Conservation (phyloP, 306 rosid genomes). For the Parietaria judaica region DNA sequence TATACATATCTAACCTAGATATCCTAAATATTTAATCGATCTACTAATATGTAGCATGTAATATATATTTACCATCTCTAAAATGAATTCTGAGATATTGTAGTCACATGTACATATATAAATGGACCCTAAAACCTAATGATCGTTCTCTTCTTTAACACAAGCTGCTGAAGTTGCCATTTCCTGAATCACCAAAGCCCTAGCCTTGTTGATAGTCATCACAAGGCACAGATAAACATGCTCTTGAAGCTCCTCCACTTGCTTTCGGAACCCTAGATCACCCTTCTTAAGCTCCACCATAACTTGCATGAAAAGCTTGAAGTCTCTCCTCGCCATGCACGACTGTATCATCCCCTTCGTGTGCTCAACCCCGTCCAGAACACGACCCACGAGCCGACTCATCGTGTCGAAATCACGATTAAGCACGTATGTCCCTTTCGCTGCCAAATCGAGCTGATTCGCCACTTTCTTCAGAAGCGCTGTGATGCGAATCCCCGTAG, state of each 20-base stretch:
- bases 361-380: conserved; percentile 41
- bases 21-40: too few species aligned
- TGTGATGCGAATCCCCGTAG: conserved; percentile 22
- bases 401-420: conserved; percentile 46
- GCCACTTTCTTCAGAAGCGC: conserved; percentile 25
- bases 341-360: conserved; percentile 32
- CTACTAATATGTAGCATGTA: too few species aligned
- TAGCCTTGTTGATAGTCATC: conserved; percentile 34
- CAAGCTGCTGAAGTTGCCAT: conserved; percentile 7
- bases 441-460: conserved; percentile 44
- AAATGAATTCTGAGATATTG: background rate
- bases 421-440: conserved; percentile 52
- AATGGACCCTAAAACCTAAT: background rate
- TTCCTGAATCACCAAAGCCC: conserved; percentile 40
- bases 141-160: background rate
- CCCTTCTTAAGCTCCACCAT: conserved; percentile 46
- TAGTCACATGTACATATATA: background rate
- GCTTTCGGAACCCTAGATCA: conserved; percentile 35
- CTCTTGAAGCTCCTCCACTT: conserved; percentile 55
- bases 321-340: conserved; percentile 40
- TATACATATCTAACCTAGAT: too few species aligned
- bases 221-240: conserved; percentile 48
- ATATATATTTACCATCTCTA: too few species aligned
- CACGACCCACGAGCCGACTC: conserved; percentile 38
- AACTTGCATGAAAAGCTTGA: conserved; percentile 24